phyloP scores from a whole-genome alignment of 2,329 filamentous ascomycete species.

The Bipolaris oryzae region DNA sequence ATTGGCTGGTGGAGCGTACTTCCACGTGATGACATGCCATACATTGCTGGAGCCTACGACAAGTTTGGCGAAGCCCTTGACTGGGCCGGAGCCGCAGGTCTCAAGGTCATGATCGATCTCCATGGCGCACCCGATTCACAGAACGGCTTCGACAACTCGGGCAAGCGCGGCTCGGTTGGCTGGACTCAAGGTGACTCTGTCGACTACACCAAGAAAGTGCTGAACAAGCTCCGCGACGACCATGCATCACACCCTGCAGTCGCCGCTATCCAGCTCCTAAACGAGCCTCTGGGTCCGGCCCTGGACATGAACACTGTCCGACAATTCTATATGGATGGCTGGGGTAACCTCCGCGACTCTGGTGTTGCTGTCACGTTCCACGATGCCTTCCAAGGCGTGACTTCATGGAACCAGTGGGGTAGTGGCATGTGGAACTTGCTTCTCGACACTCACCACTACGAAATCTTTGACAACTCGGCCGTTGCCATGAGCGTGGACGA shows the following conservation, averaged over 20 bases:
- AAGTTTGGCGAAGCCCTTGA: conserved; percentile 63
- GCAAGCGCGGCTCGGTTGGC: conserved; percentile 55
- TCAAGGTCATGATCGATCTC: conserved; percentile 71
- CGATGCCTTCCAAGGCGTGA: conserved; percentile 55
- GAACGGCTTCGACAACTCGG: conserved; percentile 72
- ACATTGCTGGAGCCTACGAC: conserved; percentile 65
- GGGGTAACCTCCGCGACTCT: conserved; percentile 52
- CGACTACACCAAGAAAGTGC: conserved; percentile 48
- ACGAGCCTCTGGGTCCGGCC: conserved; percentile 54
- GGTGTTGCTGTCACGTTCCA: conserved; percentile 54
- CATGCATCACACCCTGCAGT: conserved; percentile 54
- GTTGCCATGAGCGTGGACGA: conserved; percentile 47
- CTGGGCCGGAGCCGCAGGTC: conserved; percentile 63
- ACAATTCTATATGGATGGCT: conserved; percentile 57
- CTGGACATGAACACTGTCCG: conserved; percentile 52
- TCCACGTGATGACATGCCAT: conserved; percentile 61
- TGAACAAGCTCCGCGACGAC: conserved; percentile 56
- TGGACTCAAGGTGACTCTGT: conserved; percentile 55
- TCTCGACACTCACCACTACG: conserved; percentile 57
- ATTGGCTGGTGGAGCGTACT: conserved; percentile 70
- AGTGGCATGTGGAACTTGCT: conserved; percentile 53
- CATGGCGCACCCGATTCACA: conserved; percentile 70
- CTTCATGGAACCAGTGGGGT: conserved; percentile 53
- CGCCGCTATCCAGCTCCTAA: conserved; percentile 55
- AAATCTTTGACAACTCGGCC: conserved; percentile 51